These are phyloP conservation scores for Coemansia furcata DNA, from an alignment of 192 early-diverging fungal genomes.

Conservation along the genomic window DNA sequence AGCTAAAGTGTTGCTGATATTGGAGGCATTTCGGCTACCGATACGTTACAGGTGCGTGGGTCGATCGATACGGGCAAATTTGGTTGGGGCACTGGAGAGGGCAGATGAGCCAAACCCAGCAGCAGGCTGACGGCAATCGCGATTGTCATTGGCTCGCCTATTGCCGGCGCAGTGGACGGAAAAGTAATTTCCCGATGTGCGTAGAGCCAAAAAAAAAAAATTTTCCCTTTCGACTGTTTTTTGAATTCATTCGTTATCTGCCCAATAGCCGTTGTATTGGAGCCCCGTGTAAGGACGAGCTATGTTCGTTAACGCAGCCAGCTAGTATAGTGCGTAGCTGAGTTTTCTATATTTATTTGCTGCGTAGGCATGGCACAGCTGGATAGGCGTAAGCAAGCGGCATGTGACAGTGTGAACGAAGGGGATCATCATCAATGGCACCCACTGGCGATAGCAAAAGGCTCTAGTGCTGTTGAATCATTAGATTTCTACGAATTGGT, in stretches of 20 bases:
- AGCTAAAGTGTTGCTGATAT: conserved; percentile 41
- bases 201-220: neutral
- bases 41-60: neutral
- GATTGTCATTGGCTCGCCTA: conserved; percentile 13
- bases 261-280: no score
- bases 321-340: neutral
- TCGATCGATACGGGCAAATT: neutral
- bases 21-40: neutral
- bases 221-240: neutral
- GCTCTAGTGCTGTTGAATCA: neutral
- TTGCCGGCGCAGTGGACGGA: conserved; percentile 10
- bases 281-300: no score
- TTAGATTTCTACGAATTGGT: neutral
- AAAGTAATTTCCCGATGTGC: neutral
- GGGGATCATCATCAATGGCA: neutral
- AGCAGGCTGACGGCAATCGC: neutral
- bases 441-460: neutral
- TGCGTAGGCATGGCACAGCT: neutral
- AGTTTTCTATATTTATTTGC: neutral
- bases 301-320: neutral
- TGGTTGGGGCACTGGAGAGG: neutral
- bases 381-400: neutral
- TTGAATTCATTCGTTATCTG: neutral
- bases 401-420: conserved; percentile 2
- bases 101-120: neutral